Evolutionary conservation across 106 monocot genomes (phyloP).

Genomic region (Dendrobium officinale): DNA sequence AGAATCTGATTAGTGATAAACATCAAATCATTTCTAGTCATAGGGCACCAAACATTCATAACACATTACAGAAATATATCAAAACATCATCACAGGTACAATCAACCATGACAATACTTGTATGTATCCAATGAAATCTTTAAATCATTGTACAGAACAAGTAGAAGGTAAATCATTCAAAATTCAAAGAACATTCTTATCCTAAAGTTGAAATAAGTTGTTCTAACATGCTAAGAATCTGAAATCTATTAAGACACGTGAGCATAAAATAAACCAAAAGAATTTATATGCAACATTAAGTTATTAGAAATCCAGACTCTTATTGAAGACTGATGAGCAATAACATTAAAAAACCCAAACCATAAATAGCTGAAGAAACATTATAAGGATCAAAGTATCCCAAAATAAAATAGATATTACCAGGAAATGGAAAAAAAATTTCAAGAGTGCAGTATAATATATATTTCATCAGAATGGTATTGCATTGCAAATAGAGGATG

Average conservation of each 20-base stretch:
- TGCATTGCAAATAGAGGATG: not conserved
- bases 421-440: not conserved
- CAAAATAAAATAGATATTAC: not conserved
- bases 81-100: no score
- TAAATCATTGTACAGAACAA: no score
- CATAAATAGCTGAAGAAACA: not conserved
- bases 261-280: not conserved
- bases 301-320: not conserved
- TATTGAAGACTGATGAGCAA: not conserved
- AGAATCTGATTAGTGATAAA: no score
- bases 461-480: no score
- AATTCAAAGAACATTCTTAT: no score
- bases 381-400: not conserved
- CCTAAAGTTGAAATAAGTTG: no score
- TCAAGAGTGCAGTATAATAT: not conserved
- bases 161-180: no score
- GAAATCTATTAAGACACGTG: conserved; percentile 4
- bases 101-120: no score
- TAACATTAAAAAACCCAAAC: not conserved
- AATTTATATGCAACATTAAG: not conserved
- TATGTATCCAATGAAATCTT: no score
- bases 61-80: no score
- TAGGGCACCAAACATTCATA: no score
- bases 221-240: not conserved
- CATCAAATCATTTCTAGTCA: no score